These are phyloP conservation scores for Nicotiana rustica DNA, from an alignment of 305 asterid species.

Conservation along the genomic window DNA sequence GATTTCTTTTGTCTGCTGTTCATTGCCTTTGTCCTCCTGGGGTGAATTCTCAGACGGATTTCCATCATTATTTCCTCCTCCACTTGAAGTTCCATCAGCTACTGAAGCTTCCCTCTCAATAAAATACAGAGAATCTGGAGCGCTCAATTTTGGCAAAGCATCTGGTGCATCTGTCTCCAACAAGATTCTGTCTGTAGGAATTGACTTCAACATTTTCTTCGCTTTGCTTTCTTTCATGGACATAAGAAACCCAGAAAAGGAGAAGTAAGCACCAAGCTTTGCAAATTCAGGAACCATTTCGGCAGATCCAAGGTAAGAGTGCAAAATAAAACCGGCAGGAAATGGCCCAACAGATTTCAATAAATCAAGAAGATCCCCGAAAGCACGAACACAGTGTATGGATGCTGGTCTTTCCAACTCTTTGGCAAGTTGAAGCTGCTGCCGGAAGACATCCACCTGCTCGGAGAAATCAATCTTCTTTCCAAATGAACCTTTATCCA, in stretches of 20 bases:
- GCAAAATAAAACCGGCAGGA: constrained; percentile 79
- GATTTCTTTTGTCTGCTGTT: constrained; percentile 40
- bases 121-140: constrained; percentile 48
- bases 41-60: not conserved
- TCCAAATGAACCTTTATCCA: constrained; percentile 82
- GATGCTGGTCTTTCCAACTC: constrained; percentile 85
- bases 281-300: constrained; percentile 90
- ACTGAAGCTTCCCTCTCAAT: constrained; percentile 44
- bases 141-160: constrained; percentile 61
- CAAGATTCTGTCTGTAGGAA: constrained; percentile 83
- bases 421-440: constrained; percentile 85
- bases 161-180: constrained; percentile 98
- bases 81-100: constrained; percentile 35
- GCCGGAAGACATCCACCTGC: constrained; percentile 74
- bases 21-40: constrained; percentile 32
- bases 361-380: constrained; percentile 80
- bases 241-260: constrained; percentile 94
- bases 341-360: constrained; percentile 79
- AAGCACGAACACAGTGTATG: constrained; percentile 87
- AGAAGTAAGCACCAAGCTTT: constrained; percentile 85
- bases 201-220: constrained; percentile 75
- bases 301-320: constrained; percentile 91
- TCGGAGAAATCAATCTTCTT: constrained; percentile 69
- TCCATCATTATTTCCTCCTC: constrained; percentile 29
- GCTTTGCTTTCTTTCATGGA: constrained; percentile 87